phyloP scores from a whole-genome alignment of 2,329 filamentous ascomycete genomes.

The Fusarium sp. region DNA sequence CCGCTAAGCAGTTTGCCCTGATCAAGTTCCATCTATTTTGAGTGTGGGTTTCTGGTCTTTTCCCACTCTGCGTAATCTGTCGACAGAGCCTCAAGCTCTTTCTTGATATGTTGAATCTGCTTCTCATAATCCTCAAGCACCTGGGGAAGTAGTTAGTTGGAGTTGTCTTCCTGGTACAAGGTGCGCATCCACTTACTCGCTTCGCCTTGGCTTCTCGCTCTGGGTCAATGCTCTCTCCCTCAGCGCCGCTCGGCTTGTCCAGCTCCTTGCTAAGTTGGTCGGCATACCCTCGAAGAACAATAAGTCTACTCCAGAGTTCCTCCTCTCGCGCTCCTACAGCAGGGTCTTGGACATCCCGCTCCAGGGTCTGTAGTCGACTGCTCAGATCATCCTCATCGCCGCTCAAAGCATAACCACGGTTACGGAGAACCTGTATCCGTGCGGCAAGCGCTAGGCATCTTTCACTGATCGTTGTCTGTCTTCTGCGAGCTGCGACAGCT shows the following conservation, averaged over 20 bases:
- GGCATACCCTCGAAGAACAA: constrained; percentile 79
- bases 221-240: constrained; percentile 72
- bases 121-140: constrained; percentile 86
- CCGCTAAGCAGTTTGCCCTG: constrained; percentile 7
- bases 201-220: constrained; percentile 79
- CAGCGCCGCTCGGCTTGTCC: constrained; percentile 72
- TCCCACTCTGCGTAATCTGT: constrained; percentile 70
- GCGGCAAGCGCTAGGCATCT: constrained; percentile 81
- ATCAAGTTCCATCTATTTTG: constrained; percentile 49
- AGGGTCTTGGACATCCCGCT: constrained; percentile 79
- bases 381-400: constrained; percentile 83
- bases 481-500: constrained; percentile 77
- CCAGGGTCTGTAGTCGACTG: constrained; percentile 76
- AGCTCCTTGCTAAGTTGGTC: constrained; percentile 80
- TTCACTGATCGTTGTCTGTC: constrained; percentile 79
- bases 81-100: constrained; percentile 75
- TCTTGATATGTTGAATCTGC: constrained; percentile 81
- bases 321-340: constrained; percentile 81
- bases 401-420: constrained; percentile 84
- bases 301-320: constrained; percentile 87
- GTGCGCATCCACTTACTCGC: constrained; percentile 67
- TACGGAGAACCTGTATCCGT: constrained; percentile 83
- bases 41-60: constrained; percentile 60
- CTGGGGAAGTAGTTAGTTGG: constrained; percentile 57
- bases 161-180: background rate